Evolutionary conservation across 495 filamentous ascomycete genomes (phyloP), one percentile per base, ranked within the genome.

Genomic region (Hypoxylon lienhwacheense): DNA sequence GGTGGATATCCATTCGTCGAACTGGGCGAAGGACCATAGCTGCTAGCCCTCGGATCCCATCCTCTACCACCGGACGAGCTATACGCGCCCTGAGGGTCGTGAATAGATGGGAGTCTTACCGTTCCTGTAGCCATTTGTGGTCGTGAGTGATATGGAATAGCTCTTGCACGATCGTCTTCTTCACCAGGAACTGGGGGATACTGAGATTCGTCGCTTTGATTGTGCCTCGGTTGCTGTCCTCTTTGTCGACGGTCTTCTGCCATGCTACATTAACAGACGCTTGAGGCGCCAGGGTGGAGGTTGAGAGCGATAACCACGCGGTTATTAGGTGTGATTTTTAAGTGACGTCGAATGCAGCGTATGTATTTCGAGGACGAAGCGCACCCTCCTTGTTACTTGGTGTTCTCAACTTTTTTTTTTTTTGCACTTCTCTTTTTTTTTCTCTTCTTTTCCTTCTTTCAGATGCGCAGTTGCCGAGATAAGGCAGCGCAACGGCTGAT

Each of bases 141-240:
- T 37, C 59, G 59, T 40, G 51, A 36, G 35, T 43, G 66, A 47
- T 65, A 70, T 20, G 63, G 69, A 52, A 68, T 69, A 12, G 66
- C 63, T 58, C 70, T 65, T 7, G 55, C 53, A 20, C 68, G 71
- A 22, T 75, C 71, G 52, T 75, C 72, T 46, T 75, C 71, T 40
- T 79, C 77, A 12, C 67, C 71, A 6, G 76, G 68, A 44, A 73
- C 67, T 22, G 76, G 72, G n/a, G 72, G 73, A 59, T 80, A 78
- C 41, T 73, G 69, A 29, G 73, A 69, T 17, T 74, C 71, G 31
- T 71, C 66, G 47, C 48, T 47, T 25, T 64, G 58, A 11, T 61
- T 57, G 37, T 73, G 68, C 56, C 69, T 70, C 47, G 67, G 59
- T 11, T 63, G 65, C 43, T 72, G 67, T 60, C 61, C 70, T 67